Evolutionary conservation across 2,329 filamentous ascomycete species (phyloP), one percentile per base, ranked within the genome.

Genomic region (Akanthomyces uredinophilus): DNA sequence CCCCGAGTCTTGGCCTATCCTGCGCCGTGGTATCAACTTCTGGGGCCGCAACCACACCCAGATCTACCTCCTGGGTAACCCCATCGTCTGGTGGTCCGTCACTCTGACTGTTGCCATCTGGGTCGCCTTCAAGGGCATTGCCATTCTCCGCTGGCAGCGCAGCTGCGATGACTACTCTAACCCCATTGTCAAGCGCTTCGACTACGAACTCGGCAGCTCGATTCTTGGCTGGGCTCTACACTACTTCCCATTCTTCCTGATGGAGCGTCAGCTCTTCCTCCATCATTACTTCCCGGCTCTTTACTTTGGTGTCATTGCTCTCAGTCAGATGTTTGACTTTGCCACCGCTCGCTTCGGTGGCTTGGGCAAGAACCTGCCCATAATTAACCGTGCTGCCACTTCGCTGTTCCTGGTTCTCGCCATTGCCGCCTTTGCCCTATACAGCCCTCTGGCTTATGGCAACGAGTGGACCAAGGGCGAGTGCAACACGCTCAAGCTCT

Each of bases 251-350:
- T 99, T 99, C 81, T 99, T 87, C 80, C 84, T 99, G 63, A 98
- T 99, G 95, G 87, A 95, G 73, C 92, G 95, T 69, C 95, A 99
- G 78, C 87, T 99, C 41, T 99, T 99, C 83, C 82, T 99, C 65
- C 95, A 99, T 76, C 95, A 99, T 79, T 99, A 99, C 77, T 95
- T 99, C 77, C 95, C 95, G 0, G 95, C 95, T 2, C 85, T 99
- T 16, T 96, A 96, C 79, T 99, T 99, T 73, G 92, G 90, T 65
- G 87, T 99, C 70, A 88, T 98, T 67, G 87, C 90, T 10, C 83
- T 97, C 62, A 95, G 89, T 75, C 94, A 98, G 76, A 84, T 90
- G 55, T 94, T 92, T 76, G 95, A 99, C 77, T 97, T 92, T 71
- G 74, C 86, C 61, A 90, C 90, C 63, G 87, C 87, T 67, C 88